Evolutionary conservation across 2,329 filamentous ascomycete species (phyloP), one percentile per base, ranked within the genome.

Genomic region (Fusarium incarnatum): DNA sequence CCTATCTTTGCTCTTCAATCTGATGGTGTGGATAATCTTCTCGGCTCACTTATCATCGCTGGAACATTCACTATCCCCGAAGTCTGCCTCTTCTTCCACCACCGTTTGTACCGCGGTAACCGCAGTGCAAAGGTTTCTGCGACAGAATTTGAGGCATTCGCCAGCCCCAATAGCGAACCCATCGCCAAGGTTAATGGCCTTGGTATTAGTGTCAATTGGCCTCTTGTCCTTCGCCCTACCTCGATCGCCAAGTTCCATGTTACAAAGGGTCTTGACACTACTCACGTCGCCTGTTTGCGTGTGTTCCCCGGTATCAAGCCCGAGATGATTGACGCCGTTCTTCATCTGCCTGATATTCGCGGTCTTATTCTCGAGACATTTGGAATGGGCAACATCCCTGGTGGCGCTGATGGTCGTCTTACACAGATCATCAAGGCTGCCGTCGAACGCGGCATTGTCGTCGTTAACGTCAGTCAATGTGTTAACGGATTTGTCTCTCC

Each of bases 391-490:
- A 98, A 97, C 80, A 92, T 94, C 13, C 94, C 94, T 5, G 92
- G 91, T 41, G 94, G 93, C 30, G 86, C 90, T 49, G 92, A 96
- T 77, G 92, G 92, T 59, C 90, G 89, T 54, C 87, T 97, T 78
- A 94, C 92, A 18, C 89, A 89, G 57, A 92, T 95, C 50, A 89
- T 97, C 74, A 87, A 88, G 20, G 88, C 89, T 45, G 94, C 93
- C 23, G 93, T 97, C 42, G 84, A 90, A 76, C 88, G 93, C 62
- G 94, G 93, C 40, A 90, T 96, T 70, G 89, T 96, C 62, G 91
- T 98, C 64, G 93, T 97, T 71, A 97, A 97, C 77, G 91, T 98
- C 64, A 97, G 93, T 53, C 94, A 98, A 82, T 98, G 94, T 84
- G 87, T 91, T 73, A 91, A 87, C 64, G 92, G 92, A 45, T 92